Evolutionary conservation across 78 protist genomes (phyloP), one percentile per base, ranked within the genome.

Genomic region (Dictyostelium capitatum): DNA sequence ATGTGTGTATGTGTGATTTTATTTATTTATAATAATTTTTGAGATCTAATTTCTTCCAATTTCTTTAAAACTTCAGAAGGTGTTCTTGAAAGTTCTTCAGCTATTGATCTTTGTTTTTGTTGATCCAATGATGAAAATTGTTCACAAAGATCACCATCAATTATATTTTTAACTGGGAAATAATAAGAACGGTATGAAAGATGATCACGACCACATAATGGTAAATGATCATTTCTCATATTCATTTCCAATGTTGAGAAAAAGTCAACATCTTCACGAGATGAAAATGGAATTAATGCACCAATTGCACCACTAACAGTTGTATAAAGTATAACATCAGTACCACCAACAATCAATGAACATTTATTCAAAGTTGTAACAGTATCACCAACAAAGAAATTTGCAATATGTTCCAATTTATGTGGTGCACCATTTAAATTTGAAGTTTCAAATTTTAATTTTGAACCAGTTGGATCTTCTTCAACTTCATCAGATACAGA

Each of bases 101-200:
- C 97, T 47, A 98, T 97, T 9, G 75, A 4, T 23, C 48, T 17
- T 77, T 96, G 97, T 92, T 90, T 91, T 25, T 30, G 17, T 23
- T 77, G 48, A 14, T 89, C 79, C n/a, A 98, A 80, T 1, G 82
- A 3, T 9, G 20, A 50, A 56, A 74, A 98, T 80, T 81, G 92
- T 89, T 97, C 98, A 83, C 98, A 97, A 28, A 98, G 92, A 73
- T 98, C 99, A 19, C 99, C 99, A 90, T 98, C 99, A 7, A 98
- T 81, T 7, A 96, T 96, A 73, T 89, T 89, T 96, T 98, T 98
- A 65, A 94, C 96, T 11, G 99, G 99, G 96, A 91, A 89, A 72
- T 96, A 98, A 79, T 75, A 81, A 53, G 98, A 97, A 48, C 99
- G 92, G 95, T 85, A 98, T 47, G 97, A 7, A 50, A 97, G 85